Evolutionary conservation across 306 rosid genomes (phyloP).

Genomic region (Rosa chinensis): DNA sequence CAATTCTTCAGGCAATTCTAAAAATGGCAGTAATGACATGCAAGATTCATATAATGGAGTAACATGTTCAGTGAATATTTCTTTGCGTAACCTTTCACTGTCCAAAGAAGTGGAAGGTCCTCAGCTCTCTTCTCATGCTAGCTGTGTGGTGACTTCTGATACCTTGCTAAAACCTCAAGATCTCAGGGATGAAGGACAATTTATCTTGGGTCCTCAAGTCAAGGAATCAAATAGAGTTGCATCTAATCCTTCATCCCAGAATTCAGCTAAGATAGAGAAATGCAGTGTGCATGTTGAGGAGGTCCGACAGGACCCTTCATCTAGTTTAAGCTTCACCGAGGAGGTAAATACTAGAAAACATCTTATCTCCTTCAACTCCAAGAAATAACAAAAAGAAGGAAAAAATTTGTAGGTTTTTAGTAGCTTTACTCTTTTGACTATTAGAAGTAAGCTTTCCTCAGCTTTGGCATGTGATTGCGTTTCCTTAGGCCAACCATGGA

Average conservation of each 20-base stretch:
- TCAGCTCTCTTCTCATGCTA: constrained; percentile 18
- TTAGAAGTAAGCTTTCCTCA: not conserved
- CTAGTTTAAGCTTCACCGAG: constrained; percentile 15
- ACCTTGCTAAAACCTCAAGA: constrained; percentile 13
- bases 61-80: constrained; percentile 18
- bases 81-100: constrained; percentile 22
- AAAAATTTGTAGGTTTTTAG: not conserved
- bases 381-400: not conserved
- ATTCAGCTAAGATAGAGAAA: not conserved
- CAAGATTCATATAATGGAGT: constrained; percentile 6
- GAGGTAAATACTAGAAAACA: constrained; percentile 11
- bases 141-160: not conserved
- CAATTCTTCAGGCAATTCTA: not conserved
- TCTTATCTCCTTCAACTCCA: not conserved
- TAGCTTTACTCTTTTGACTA: not conserved
- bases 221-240: not conserved
- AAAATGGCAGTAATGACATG: not conserved
- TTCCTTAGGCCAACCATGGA: constrained; percentile 19
- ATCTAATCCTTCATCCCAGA: constrained; percentile 7
- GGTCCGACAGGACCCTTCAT: constrained; percentile 16
- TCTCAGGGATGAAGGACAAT: constrained; percentile 17
- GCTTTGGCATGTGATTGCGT: not conserved
- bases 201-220: not conserved
- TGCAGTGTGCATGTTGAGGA: not conserved
- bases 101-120: constrained; percentile 26